These are phyloP conservation scores for Nannizzia gypsea DNA, from an alignment of 2,329 filamentous ascomycete species.

Conservation along the genomic window DNA sequence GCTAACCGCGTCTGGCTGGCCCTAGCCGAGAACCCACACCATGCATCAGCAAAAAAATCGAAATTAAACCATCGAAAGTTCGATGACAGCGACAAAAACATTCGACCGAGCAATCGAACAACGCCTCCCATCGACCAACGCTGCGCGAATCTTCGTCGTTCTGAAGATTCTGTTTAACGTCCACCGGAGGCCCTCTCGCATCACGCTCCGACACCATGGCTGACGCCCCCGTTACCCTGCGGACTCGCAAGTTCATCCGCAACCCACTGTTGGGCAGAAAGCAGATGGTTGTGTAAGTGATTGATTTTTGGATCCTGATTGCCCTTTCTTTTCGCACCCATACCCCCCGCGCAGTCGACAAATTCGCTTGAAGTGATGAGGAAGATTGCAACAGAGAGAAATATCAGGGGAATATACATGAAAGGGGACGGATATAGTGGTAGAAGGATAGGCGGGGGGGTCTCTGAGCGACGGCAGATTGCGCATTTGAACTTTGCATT, in stretches of 20 bases:
- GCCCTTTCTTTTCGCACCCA: not conserved
- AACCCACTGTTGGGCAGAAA: constrained; percentile 97
- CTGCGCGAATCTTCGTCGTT: constrained; percentile 15
- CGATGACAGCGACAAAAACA: constrained; percentile 11
- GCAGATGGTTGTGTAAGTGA: constrained; percentile 98
- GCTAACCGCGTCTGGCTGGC: constrained; percentile 7
- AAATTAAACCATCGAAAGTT: constrained; percentile 23
- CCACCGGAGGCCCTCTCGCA: constrained; percentile 17
- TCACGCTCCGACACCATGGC: constrained; percentile 63
- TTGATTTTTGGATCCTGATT: constrained; percentile 1
- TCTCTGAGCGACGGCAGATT: not conserved
- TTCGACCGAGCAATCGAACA: constrained; percentile 20
- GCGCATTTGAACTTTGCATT: not conserved
- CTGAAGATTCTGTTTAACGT: constrained; percentile 20
- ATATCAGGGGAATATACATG: not conserved
- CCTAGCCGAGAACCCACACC: constrained; percentile 35
- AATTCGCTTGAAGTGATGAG: not conserved
- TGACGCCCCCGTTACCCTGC: constrained; percentile 65
- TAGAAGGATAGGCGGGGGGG: constrained; percentile 6
- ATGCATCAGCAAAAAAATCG: constrained; percentile 29
- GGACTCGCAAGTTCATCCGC: constrained; percentile 99
- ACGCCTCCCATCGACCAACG: constrained; percentile 17
- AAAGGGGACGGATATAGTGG: not conserved
- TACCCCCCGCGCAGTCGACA: not conserved
- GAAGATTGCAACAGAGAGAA: not conserved